Evolutionary conservation across 2,329 filamentous ascomycete species (phyloP), one percentile per base, ranked within the genome.

Genomic region (Xylariomycetidae sp.): DNA sequence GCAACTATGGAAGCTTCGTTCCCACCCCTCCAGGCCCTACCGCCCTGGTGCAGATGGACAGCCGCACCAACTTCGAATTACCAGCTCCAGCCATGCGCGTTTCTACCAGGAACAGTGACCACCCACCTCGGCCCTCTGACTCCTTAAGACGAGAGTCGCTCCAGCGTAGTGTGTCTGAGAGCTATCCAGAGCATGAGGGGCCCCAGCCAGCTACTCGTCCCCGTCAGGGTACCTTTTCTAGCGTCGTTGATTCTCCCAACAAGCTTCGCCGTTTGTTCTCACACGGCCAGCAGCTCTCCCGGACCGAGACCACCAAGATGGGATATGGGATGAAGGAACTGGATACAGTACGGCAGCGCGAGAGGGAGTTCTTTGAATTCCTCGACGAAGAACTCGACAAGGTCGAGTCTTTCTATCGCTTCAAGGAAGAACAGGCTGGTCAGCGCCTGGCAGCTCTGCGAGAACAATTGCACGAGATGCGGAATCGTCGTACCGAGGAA

Each of bases 401-500:
- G 61, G 86, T 98, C 9, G 89, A 98, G 54, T 63, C 68, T 0
- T 98, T 98, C 53, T 96, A 96, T 65, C 79, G 76, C 47, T 65
- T 76, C 46, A 95, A 95, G 54, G 92, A 98, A 54, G 74, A 85
- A 18, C 86, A 95, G 54, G 86, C 90, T 0, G 82, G 78, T 0
- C 65, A 80, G 34, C 76, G 89, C 2, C 64, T 95, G 16, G 64
- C 67, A 1, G 58, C 82, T 4, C 67, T 98, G 29, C 76, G 85
- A 25, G 78, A 88, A 32, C 92, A 98, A 56, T 70, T 98, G 19
- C 89, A 94, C 53, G 84, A 93, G 49, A 95, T 96, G 87, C 76
- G 88, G 27, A 87, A 93, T 55, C 76, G 83, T 10, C 79, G 90
- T 15, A 72, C 86, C 18, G 73, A 82, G 32, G 87, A 95, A 53